phyloP scores from a whole-genome alignment of 257 asterid species.

The Solanum stenotomum region DNA sequence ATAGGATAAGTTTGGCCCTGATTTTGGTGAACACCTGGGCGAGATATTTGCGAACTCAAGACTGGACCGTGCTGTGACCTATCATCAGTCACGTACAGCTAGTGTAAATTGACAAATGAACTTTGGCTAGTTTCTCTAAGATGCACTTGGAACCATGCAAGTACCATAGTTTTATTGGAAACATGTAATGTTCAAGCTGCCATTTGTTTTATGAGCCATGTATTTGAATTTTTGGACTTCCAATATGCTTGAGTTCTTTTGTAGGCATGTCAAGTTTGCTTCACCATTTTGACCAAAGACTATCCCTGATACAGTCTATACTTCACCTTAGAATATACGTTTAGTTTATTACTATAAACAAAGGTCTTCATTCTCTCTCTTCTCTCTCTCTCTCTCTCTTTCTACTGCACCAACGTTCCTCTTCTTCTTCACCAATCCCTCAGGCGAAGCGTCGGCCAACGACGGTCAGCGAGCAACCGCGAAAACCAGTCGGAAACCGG shows the following conservation, averaged over 20 bases:
- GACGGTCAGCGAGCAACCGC: too few species aligned
- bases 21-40: not conserved
- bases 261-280: not conserved
- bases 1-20: not conserved
- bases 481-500: too few species aligned
- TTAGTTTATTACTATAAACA: not conserved
- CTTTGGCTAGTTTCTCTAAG: not conserved
- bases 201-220: not conserved
- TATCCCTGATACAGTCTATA: not conserved
- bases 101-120: not conserved
- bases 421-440: too few species aligned
- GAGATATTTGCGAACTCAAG: not conserved
- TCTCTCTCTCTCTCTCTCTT: too few species aligned
- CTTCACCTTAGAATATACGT: not conserved
- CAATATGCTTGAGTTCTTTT: not conserved
- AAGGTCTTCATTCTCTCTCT: not conserved
- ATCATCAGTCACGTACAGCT: not conserved
- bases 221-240: not conserved
- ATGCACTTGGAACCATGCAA: not conserved
- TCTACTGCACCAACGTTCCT: too few species aligned
- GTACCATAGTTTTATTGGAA: not conserved
- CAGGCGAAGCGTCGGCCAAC: too few species aligned
- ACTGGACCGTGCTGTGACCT: not conserved
- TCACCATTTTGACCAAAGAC: not conserved
- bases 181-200: not conserved